Evolutionary conservation across 108 stramenopile species (phyloP).

Genomic region (Asterionellopsis glacialis): DNA sequence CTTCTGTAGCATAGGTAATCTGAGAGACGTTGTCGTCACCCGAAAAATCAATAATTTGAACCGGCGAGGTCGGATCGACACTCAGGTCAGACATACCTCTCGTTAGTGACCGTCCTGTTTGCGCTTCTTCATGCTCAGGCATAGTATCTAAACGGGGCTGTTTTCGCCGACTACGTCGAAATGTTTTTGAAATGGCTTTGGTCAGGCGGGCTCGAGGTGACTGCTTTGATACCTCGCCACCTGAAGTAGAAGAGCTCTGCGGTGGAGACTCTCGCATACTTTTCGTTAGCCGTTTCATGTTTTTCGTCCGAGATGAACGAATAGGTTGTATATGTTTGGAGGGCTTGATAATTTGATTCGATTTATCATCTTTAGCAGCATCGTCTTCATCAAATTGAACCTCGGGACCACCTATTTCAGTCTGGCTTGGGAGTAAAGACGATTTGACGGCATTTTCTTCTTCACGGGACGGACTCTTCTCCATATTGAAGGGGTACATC

Average conservation of each 20-base stretch:
- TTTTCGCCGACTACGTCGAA: not conserved
- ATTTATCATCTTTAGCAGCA: not conserved
- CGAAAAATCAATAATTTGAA: too few species aligned
- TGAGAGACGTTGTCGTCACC: slow-evolving; percentile 38
- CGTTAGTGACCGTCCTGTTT: slow-evolving; percentile 2
- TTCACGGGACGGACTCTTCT: too few species aligned
- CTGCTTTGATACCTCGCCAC: not conserved
- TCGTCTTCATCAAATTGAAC: too few species aligned
- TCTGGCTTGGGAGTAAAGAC: too few species aligned
- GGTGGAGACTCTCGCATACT: not conserved
- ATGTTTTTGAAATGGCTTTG: not conserved
- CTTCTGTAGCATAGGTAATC: slow-evolving; percentile 35
- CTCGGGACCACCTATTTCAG: too few species aligned
- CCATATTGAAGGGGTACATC: slow-evolving; percentile 5
- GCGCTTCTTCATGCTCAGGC: slow-evolving; percentile 29
- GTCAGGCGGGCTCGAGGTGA: not conserved
- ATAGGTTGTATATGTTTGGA: not conserved
- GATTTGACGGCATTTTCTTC: too few species aligned
- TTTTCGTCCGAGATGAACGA: not conserved
- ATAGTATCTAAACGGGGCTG: slow-evolving; percentile 15
- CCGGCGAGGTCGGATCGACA: slow-evolving; percentile 4
- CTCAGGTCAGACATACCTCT: not conserved
- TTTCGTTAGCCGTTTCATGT: not conserved
- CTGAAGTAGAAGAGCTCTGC: too few species aligned
- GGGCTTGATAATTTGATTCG: not conserved